Evolutionary conservation across 768 basidiomycete species (phyloP), one percentile per base, ranked within the genome.

Genomic region (Filobasidium floriforme): DNA sequence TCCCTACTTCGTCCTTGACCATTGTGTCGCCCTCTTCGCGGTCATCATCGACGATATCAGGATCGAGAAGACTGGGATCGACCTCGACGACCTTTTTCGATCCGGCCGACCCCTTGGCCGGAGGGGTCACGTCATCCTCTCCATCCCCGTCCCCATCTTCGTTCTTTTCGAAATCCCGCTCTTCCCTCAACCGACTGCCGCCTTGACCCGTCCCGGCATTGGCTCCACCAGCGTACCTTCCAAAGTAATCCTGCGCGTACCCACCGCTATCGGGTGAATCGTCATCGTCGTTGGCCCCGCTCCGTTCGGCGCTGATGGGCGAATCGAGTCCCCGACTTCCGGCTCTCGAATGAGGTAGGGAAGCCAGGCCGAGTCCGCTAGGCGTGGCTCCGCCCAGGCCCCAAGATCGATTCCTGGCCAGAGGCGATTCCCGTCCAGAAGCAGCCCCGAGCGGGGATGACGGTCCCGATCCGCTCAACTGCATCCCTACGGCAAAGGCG

Each of bases 271-370:
- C 61, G 19, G 41, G 40, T 15, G 41, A 29, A 37, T 68, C 67
- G 40, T 68, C 67, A 41, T 64, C 67, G 12, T 55, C 67, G 18
- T 49, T 41, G 9, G 60, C 40, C 10, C 67, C 67, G 19, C 62
- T 64, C 29, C 67, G 29, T 43, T 68, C 67, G 19, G 67, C 67
- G 43, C 57, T 60, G 51, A 68, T 63, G 18, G 67, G 67, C 4
- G 59, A 61, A 62, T 68, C 67, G 43, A 68, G 60, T 15, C 67
- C 67, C 14, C 67, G 59, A 60, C 67, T 62, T n/a, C 41, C 46
- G 43, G 64, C 64, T 28, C 19, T 55, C 49, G 29, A 49, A 44
- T 29, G 41, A 18, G 44, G 54, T 7, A 57, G 26, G 26, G 54
- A 57, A 28, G 7, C n/a, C 54, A 57, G 41, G 2, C 59, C 59